Evolutionary conservation across 2,329 filamentous ascomycete species (phyloP), one percentile per base, ranked within the genome.

Genomic region (Cordyceps javanica): DNA sequence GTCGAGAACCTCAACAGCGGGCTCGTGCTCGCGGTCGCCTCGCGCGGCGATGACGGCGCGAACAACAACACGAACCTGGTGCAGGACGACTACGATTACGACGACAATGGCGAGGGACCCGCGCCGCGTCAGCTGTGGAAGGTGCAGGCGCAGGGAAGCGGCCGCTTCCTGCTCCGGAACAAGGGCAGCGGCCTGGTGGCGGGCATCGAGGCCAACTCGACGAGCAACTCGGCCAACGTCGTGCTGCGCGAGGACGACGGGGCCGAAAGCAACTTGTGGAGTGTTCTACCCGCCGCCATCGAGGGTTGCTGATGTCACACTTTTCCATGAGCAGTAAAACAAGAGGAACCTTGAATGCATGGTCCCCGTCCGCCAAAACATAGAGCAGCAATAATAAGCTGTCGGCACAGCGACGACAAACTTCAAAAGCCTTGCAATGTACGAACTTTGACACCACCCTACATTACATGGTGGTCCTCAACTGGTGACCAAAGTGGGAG

Each of bases 201-300:
- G 8, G 60, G 61, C 8, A 55, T 62, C 1, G 60, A 61, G 25
- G 52, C 46, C 41, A 58, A 59, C 60, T 59, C 57, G 7, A 55
- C 48, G 6, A 54, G 26, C 1, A 52, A 62, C n/a, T 26, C 53
- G 32, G 61, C 60, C 41, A 58, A 61, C 32, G 52, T 62, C 11
- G 58, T 61, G 6, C 61, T 61, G 50, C 61, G 46, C 42, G 60
- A 62, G 3, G 60, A 62, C 39, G 60, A 61, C 44, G 61, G 60
- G 5, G 59, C 60, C 28, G 46, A 45, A 28, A 60, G 60, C 26
- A 57, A 62, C 38, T 26, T 62, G 11, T 62, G 61, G 61, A 55
- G 28, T 21, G 25, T 62, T 4, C 44, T 62, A 21, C 44, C 57
- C 4, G 44, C 51, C 14, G 51, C 46, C 6, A 23, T 51, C n/a